phyloP scores from a whole-genome alignment of 2,329 filamentous ascomycete genomes.

The Macrophomina tecta region DNA sequence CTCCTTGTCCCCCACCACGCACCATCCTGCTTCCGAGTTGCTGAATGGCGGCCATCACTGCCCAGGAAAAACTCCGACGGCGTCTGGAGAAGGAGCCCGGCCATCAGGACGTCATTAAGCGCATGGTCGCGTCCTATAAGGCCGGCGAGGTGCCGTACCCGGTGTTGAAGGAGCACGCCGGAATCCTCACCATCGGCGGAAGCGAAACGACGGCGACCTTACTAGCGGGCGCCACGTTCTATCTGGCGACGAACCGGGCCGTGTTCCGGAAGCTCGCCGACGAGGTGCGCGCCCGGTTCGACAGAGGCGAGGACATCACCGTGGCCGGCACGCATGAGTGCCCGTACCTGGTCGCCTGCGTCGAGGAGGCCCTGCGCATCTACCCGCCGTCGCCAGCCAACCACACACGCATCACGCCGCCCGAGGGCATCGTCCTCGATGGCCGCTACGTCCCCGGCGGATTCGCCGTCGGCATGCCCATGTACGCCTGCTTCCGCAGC shows the following conservation, averaged over 20 bases:
- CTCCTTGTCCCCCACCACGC: no score
- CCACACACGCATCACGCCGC: slow-evolving; percentile 42
- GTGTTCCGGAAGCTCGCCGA: neutral
- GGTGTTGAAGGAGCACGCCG: neutral
- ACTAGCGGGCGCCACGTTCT: slow-evolving; percentile 37
- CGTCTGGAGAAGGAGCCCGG: neutral
- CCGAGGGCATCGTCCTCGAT: slow-evolving; percentile 44
- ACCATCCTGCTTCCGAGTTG: no score
- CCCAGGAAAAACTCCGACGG: neutral
- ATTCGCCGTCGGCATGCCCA: slow-evolving; percentile 33
- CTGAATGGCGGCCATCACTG: neutral
- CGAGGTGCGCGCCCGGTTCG: slow-evolving; percentile 13
- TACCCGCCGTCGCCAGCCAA: slow-evolving; percentile 49
- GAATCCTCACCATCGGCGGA: neutral
- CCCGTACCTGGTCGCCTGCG: slow-evolving; percentile 31
- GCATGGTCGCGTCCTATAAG: neutral
- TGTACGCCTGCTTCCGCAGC: slow-evolving; percentile 37
- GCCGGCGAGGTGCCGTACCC: neutral
- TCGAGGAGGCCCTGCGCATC: slow-evolving; percentile 50
- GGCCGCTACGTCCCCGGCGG: slow-evolving; percentile 44
- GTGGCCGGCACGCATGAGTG: neutral
- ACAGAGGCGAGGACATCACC: neutral
- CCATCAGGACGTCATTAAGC: neutral
- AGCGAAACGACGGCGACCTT: neutral
- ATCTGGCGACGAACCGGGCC: slow-evolving; percentile 36